Percentiles rank a stretch among this genome's conserved stretches.
Conservation (phyloP, 2,329 filamentous ascomycete species). For the Hypoxylon sp. region DNA sequence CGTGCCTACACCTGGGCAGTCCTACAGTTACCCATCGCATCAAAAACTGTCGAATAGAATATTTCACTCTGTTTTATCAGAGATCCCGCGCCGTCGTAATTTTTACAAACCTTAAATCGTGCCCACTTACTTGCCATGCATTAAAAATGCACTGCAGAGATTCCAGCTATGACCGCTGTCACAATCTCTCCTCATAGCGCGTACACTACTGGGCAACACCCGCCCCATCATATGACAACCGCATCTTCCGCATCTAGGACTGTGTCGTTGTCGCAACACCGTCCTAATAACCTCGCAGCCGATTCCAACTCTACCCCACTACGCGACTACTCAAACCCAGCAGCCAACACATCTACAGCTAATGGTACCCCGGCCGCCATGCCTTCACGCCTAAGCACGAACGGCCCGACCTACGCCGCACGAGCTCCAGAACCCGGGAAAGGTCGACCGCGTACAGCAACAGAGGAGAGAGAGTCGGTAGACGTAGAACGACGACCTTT, state of each 20-base stretch:
- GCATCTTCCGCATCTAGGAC: conserved; percentile 40
- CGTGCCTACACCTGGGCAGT: no score
- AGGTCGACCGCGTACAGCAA: conserved; percentile 44
- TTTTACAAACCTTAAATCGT: background rate
- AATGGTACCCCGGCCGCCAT: conserved; percentile 42
- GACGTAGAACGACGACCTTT: conserved; percentile 60
- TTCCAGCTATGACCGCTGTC: conserved; percentile 49
- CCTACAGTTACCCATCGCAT: conserved; percentile 21
- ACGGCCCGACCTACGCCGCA: conserved; percentile 38
- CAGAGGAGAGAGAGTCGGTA: conserved; percentile 47
- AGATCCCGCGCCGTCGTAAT: background rate
- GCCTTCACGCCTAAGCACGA: conserved; percentile 46
- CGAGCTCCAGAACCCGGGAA: conserved; percentile 38
- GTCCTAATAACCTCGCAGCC: conserved; percentile 19
- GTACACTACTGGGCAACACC: conserved; percentile 43
- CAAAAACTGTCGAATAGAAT: conserved; percentile 16
- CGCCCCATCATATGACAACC: conserved; percentile 38
- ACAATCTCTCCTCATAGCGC: conserved; percentile 48
- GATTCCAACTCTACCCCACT: conserved; percentile 23
- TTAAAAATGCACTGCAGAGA: conserved; percentile 42
- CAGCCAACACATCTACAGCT: conserved; percentile 17
- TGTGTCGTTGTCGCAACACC: conserved; percentile 20
- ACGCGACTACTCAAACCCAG: conserved; percentile 28
- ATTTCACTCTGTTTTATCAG: conserved; percentile 13
- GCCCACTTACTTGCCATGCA: conserved; percentile 16